These are phyloP conservation scores for Fonsecaea erecta DNA, from an alignment of 2,329 filamentous ascomycete species.

Conservation along the genomic window DNA sequence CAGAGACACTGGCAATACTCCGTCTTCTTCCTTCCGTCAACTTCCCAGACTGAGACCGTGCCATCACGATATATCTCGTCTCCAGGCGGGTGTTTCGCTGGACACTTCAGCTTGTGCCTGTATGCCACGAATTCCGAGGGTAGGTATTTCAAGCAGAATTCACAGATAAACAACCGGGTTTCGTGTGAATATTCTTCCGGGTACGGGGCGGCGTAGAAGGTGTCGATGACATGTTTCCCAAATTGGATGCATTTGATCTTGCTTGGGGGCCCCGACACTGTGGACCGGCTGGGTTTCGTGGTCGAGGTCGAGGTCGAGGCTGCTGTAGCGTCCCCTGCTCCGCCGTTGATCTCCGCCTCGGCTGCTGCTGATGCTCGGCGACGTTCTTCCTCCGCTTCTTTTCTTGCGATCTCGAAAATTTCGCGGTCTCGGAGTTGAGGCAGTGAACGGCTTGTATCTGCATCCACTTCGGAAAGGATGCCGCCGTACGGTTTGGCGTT, in stretches of 20 bases:
- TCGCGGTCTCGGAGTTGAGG: conserved; percentile 79
- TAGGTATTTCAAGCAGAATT: conserved; percentile 99
- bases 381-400: conserved; percentile 92
- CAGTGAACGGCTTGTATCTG: conserved; percentile 87
- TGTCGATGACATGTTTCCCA: conserved; percentile 96
- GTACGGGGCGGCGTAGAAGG: conserved; percentile 98
- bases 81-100: conserved; percentile 92
- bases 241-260: conserved; percentile 99
- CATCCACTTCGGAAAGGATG: conserved; percentile 84
- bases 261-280: conserved; percentile 82
- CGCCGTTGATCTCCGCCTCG: conserved; percentile 65
- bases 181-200: conserved; percentile 98
- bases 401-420: conserved; percentile 85
- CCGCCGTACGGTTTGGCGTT: conserved; percentile 96
- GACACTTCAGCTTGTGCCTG: conserved; percentile 96
- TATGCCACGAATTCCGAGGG: conserved; percentile 98
- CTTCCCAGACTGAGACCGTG: conserved; percentile 93
- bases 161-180: conserved; percentile 95
- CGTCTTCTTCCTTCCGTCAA: conserved; percentile 89
- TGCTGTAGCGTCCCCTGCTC: conserved; percentile 57
- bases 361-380: conserved; percentile 55
- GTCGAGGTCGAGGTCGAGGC: conserved; percentile 10
- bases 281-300: conserved; percentile 66
- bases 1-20: conserved; percentile 98
- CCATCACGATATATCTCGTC: conserved; percentile 98